A percentile compares a stretch with the other conserved stretches of the same genome.
These are phyloP conservation scores for Crithidia sp. DNA, from an alignment of 208 protist genomes.

Conservation along the genomic window DNA sequence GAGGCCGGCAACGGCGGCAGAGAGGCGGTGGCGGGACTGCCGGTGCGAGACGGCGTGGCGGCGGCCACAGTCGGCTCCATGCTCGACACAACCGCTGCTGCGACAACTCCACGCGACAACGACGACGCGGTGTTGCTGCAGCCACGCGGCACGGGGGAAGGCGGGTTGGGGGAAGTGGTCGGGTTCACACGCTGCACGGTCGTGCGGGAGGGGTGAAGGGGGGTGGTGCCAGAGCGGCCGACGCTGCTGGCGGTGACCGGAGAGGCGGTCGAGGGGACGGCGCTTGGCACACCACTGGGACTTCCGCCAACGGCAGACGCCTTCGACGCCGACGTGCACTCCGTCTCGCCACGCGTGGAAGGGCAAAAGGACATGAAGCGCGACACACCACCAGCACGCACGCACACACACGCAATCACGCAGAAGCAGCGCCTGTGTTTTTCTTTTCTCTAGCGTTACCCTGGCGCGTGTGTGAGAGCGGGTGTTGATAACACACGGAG, in stretches of 20 bases:
- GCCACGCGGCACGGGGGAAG: slow-evolving; percentile 14
- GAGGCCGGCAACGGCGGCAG: no score
- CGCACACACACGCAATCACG: slow-evolving; percentile 15
- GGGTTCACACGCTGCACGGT: slow-evolving; percentile 26
- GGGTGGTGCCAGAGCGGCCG: slow-evolving; percentile 13
- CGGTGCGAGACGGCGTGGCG: background rate
- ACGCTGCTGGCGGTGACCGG: background rate
- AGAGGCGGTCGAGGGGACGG: slow-evolving; percentile 1
- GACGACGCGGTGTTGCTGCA: slow-evolving; percentile 5
- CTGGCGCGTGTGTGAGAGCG: no score
- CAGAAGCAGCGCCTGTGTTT: slow-evolving; percentile 1
- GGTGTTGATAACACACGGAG: no score
- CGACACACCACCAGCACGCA: slow-evolving; percentile 8
- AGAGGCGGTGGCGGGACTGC: no score
- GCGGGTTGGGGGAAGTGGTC: background rate
- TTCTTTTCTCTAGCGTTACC: no score
- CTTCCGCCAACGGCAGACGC: slow-evolving; percentile 16
- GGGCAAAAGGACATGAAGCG: slow-evolving; percentile 23
- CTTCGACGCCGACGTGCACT: slow-evolving; percentile 30
- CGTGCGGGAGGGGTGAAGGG: slow-evolving; percentile 16
- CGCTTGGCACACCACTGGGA: slow-evolving; percentile 5
- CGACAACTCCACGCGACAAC: slow-evolving; percentile 1
- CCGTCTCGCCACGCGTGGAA: slow-evolving; percentile 17
- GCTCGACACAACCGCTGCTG: background rate
- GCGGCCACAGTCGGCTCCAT: background rate